Evolutionary conservation across 1,139 yeast genomes (phyloP).

Genomic region (Nakaseomyces delphensis): DNA sequence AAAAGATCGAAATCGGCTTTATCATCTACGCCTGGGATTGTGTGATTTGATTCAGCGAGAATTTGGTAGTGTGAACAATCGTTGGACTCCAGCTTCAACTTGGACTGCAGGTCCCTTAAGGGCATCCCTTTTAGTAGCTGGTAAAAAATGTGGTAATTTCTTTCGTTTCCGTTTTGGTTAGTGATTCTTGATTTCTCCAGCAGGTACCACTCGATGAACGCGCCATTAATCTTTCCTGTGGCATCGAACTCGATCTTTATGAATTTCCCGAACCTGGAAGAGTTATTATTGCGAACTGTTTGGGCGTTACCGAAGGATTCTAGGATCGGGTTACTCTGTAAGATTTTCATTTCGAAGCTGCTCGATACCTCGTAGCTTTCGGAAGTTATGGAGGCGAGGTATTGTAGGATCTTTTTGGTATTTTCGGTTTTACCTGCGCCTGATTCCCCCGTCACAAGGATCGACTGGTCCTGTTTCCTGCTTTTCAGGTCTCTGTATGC

Average conservation of each 20-base stretch:
- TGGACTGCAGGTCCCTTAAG: constrained; percentile 36
- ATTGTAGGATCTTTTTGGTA: constrained; percentile 92
- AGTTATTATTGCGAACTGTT: constrained; percentile 86
- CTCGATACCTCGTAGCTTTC: constrained; percentile 19
- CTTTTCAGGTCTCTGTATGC: constrained; percentile 71
- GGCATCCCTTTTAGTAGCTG: constrained; percentile 70
- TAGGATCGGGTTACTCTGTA: constrained; percentile 89
- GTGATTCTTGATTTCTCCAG: constrained; percentile 91
- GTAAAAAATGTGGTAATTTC: constrained; percentile 90
- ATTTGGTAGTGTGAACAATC: constrained; percentile 40
- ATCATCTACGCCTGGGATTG: constrained; percentile 69
- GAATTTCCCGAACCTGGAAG: constrained; percentile 95
- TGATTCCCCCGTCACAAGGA: constrained; percentile 93
- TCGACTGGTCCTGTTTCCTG: constrained; percentile 73
- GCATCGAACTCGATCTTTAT: constrained; percentile 72
- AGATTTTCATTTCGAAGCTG: constrained; percentile 67
- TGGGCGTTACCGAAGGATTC: constrained; percentile 98
- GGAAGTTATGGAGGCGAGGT: constrained; percentile 68
- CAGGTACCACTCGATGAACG: constrained; percentile 88
- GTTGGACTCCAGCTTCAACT: constrained; percentile 38
- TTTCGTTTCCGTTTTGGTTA: constrained; percentile 62
- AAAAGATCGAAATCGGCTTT: constrained; percentile 53
- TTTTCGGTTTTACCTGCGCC: constrained; percentile 99
- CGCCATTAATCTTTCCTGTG: constrained; percentile 68
- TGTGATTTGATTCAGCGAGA: constrained; percentile 45